These are phyloP conservation scores for Curvularia hawaiiensis DNA, from an alignment of 2,329 filamentous ascomycete species.

Conservation along the genomic window DNA sequence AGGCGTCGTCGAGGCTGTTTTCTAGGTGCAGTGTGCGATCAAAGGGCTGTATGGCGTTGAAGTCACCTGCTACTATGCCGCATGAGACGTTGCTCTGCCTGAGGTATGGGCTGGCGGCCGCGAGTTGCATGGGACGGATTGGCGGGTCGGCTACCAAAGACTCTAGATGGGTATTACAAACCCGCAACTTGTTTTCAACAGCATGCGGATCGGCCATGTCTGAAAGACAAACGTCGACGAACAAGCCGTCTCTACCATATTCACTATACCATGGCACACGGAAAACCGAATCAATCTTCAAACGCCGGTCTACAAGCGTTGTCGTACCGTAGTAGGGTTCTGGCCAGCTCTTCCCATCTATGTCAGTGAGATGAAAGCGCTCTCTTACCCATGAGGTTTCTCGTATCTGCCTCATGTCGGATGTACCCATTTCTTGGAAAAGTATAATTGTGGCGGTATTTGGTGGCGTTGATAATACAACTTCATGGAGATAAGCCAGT, in stretches of 20 bases:
- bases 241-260: constrained; percentile 61
- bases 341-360: constrained; percentile 53
- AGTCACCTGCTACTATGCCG: constrained; percentile 59
- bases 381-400: constrained; percentile 54
- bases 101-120: constrained; percentile 52
- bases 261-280: constrained; percentile 57
- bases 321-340: constrained; percentile 58
- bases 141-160: constrained; percentile 57
- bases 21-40: constrained; percentile 56
- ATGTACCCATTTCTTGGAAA: constrained; percentile 58
- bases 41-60: constrained; percentile 63
- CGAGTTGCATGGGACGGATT: constrained; percentile 56
- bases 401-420: constrained; percentile 54
- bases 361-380: constrained; percentile 57
- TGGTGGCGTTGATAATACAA: constrained; percentile 28
- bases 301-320: constrained; percentile 56
- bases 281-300: constrained; percentile 54
- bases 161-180: constrained; percentile 65
- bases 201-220: background rate
- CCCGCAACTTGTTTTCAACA: constrained; percentile 42
- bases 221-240: constrained; percentile 55
- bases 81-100: constrained; percentile 46
- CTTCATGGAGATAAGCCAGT: constrained; percentile 45
- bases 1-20: constrained; percentile 59
- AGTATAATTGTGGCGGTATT: constrained; percentile 51